Percentiles rank a stretch among this genome's conserved stretches.
Conservation (phyloP, 139 green algal species). For the Closterium sp. region DNA sequence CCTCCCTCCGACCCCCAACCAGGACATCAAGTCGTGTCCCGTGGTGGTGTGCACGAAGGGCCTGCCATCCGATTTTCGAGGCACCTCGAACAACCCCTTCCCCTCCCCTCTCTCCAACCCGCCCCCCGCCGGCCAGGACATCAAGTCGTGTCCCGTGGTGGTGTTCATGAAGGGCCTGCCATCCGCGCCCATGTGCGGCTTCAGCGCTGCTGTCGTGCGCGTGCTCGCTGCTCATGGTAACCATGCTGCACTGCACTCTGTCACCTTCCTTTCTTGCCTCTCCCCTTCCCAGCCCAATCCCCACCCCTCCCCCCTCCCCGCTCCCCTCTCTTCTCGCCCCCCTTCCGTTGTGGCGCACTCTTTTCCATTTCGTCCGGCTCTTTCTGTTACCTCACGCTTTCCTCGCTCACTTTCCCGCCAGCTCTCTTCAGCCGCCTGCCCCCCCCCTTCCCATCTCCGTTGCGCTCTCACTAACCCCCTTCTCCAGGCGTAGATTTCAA, state of each 20-base stretch:
- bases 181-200: constrained; percentile 82
- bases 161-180: constrained; percentile 93
- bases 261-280: too few species aligned
- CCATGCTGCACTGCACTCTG: too few species aligned
- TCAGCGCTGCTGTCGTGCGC: constrained; percentile 83
- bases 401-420: background rate
- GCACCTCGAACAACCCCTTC: too few species aligned
- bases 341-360: too few species aligned
- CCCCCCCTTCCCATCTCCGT: background rate
- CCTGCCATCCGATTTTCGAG: too few species aligned
- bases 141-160: constrained; percentile 76
- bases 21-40: too few species aligned
- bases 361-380: background rate
- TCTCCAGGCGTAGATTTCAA: constrained; percentile 40
- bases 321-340: too few species aligned
- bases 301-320: too few species aligned
- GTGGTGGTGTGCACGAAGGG: too few species aligned
- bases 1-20: too few species aligned
- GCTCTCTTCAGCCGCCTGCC: background rate
- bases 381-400: background rate
- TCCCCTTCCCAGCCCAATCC: too few species aligned
- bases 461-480: background rate
- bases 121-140: constrained; percentile 55
- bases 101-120: background rate
- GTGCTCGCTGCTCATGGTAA: constrained; percentile 85